Evolutionary conservation across 2,329 filamentous ascomycete genomes (phyloP), one percentile per base, ranked within the genome.

Genomic region (Cordyceps cateniannulata): DNA sequence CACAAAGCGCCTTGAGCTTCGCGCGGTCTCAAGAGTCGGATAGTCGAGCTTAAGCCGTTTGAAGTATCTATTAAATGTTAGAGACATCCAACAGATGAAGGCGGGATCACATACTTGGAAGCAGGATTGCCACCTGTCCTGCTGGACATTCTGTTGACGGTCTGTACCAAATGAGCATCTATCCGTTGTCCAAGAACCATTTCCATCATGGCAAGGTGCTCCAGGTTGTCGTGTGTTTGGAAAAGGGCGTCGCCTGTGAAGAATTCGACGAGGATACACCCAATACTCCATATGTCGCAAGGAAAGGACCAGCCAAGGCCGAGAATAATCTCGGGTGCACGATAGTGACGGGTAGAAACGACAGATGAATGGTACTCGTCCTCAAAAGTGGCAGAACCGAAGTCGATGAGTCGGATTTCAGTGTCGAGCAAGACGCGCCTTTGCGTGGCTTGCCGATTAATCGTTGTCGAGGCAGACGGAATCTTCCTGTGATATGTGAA

Each of bases 141-240:
- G 1, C 80, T 80, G 10, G 79, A 76, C 74, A 83, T 83, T 67
- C 82, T 80, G 65, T 76, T 76, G 20, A 76, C 71, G 12, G 68
- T 58, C 55, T 75, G 73, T 5, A 89, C 81, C 6, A 89, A 79
- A 63, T 82, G 76, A 0, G 74, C 73, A 63, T 88, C 85, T 57
- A 89, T 83, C 55, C 81, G 77, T 24, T 74, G 73, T 55, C 84
- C 84, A 60, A 85, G 83, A 8, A 89, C 86, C 35, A 82, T 83
- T 68, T 88, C 86, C 86, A 89, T 89, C 86, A 89, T 89, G 20
- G 86, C 86, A 59, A 89, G 74, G 68, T 89, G 86, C 70, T 89
- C 86, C 27, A 89, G 77, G 63, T 89, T 89, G 65, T 89, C 86
- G 66, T 89, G 86, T 1, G 86, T 89, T 70, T 89, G 86, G 71